phyloP scores from a whole-genome alignment of 345 rosid species.

The Brassica rapa region DNA sequence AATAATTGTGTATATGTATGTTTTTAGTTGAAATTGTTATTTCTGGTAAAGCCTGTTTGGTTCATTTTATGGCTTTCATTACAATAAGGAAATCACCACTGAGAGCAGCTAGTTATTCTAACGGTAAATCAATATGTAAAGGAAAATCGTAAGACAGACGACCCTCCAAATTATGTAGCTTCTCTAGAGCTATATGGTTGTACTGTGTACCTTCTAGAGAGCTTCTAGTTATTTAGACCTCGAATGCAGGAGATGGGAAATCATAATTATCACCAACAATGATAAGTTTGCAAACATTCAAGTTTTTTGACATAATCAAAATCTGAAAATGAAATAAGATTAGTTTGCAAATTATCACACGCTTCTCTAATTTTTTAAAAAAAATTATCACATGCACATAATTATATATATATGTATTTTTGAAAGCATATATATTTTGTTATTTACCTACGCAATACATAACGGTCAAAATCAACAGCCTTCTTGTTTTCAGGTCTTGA shows the following conservation, averaged over 20 bases:
- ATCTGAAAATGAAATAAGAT: not conserved
- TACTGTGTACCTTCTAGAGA: no score
- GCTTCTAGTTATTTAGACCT: not conserved
- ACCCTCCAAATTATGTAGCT: not conserved
- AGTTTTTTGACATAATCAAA: not conserved
- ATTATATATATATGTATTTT: no score
- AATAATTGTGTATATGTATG: not conserved
- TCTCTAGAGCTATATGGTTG: no score
- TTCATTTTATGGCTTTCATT: no score
- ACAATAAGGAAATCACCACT: not conserved
- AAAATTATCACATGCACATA: not conserved
- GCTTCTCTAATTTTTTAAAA: no score
- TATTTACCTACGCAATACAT: not conserved
- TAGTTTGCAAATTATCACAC: not conserved
- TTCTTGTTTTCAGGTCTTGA: not conserved
- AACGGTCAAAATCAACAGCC: not conserved
- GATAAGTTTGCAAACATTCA: not conserved
- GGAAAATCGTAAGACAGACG: not conserved
- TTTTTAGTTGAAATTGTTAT: not conserved
- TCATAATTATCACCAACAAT: not conserved
- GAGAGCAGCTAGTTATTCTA: not conserved
- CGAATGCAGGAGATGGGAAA: not conserved
- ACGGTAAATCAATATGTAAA: not conserved
- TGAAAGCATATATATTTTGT: not conserved
- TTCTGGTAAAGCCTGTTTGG: no score